Percentiles rank a stretch among this genome's conserved stretches.
These are phyloP conservation scores for Luvunga scandens DNA, from an alignment of 345 rosid species.

Conservation along the genomic window DNA sequence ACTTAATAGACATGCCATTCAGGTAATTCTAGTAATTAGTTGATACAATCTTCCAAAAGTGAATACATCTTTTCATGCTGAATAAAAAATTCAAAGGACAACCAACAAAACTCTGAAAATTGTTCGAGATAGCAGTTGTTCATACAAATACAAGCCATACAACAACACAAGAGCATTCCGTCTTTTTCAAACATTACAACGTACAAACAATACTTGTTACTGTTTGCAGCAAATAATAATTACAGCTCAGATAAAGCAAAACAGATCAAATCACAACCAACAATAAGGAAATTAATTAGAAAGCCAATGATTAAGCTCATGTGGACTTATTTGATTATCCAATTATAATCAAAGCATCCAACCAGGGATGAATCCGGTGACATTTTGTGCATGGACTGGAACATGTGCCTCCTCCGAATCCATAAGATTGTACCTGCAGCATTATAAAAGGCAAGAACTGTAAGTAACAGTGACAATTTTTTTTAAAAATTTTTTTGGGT, in stretches of 20 bases:
- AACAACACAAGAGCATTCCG: background rate
- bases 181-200: background rate
- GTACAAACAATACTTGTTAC: constrained; percentile 10
- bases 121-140: background rate
- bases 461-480: background rate
- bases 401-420: constrained; percentile 23
- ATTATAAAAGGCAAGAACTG: background rate
- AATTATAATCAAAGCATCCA: constrained; percentile 39
- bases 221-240: constrained; percentile 7
- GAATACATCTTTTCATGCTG: background rate
- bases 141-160: background rate
- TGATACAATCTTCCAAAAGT: too few species aligned
- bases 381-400: constrained; percentile 21
- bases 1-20: too few species aligned
- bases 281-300: background rate
- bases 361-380: constrained; percentile 43
- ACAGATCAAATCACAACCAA: background rate
- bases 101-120: background rate
- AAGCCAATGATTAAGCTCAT: background rate
- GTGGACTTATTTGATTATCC: background rate
- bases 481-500: too few species aligned
- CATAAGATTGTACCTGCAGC: constrained; percentile 35
- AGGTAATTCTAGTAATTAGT: too few species aligned
- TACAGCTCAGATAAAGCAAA: constrained; percentile 11
- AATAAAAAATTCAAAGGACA: background rate